Percentiles rank a stretch among this genome's conserved stretches.
Evolutionary conservation across 495 filamentous ascomycete genomes (phyloP).

Genomic region (Penicillium desertorum): DNA sequence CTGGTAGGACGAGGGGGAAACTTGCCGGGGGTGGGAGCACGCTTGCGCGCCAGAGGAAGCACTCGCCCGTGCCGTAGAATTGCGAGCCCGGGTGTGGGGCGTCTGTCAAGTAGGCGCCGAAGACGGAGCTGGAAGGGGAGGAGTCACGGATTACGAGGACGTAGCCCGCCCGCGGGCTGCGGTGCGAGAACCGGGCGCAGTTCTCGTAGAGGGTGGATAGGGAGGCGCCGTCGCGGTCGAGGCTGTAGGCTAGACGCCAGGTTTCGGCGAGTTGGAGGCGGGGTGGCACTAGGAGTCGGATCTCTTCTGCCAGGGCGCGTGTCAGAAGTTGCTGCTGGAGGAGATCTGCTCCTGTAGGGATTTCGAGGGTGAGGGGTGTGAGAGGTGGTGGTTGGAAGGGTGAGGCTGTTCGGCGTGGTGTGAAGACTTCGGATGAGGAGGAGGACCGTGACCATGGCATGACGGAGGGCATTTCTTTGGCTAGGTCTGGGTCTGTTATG

Average conservation of each 20-base stretch:
- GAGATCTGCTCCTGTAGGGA: slow-evolving; percentile 30
- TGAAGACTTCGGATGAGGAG: slow-evolving; percentile 43
- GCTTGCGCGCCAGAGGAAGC: slow-evolving; percentile 92
- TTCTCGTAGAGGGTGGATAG: slow-evolving; percentile 83
- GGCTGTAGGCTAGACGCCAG: slow-evolving; percentile 83
- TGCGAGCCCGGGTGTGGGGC: slow-evolving; percentile 73
- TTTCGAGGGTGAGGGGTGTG: slow-evolving; percentile 53
- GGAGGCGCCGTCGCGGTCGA: slow-evolving; percentile 91
- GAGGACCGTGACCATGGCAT: slow-evolving; percentile 30
- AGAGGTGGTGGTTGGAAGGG: slow-evolving; percentile 62
- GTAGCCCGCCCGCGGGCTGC: slow-evolving; percentile 74
- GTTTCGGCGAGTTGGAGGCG: slow-evolving; percentile 81
- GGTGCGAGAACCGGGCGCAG: slow-evolving; percentile 55
- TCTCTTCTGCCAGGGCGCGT: slow-evolving; percentile 82
- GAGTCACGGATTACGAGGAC: slow-evolving; percentile 81
- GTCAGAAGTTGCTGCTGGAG: slow-evolving; percentile 59
- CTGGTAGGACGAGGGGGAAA: slow-evolving; percentile 48
- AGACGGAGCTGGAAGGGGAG: slow-evolving; percentile 59
- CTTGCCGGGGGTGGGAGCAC: slow-evolving; percentile 48
- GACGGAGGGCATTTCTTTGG: slow-evolving; percentile 27
- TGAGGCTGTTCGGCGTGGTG: slow-evolving; percentile 52
- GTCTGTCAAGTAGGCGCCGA: slow-evolving; percentile 94
- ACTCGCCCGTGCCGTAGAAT: slow-evolving; percentile 95
- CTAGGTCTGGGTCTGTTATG: slow-evolving; percentile 44
- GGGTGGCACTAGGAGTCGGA: slow-evolving; percentile 82